A percentile compares a stretch with the other conserved stretches of the same genome.
phyloP scores from a whole-genome alignment of 108 stramenopile genomes.

The Skeletonema menzelii region DNA sequence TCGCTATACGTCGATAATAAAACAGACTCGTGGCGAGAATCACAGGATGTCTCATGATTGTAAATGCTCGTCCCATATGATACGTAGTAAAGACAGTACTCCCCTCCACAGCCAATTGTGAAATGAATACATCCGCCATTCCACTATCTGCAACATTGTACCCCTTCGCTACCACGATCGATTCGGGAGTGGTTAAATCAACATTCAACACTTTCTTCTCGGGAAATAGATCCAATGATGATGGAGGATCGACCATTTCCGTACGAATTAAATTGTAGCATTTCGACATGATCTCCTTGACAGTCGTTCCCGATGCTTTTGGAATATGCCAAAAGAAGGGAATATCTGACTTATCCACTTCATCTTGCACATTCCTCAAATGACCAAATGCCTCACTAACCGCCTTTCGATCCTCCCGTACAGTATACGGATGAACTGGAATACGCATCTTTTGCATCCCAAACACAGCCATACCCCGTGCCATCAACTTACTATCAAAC shows the following conservation, averaged over 20 bases:
- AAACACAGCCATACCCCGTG: slow-evolving; percentile 29
- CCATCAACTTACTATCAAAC: slow-evolving; percentile 40
- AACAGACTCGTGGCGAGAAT: slow-evolving; percentile 31
- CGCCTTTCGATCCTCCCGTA: slow-evolving; percentile 9
- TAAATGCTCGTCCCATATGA: slow-evolving; percentile 36
- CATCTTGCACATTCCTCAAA: slow-evolving; percentile 22
- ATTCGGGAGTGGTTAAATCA: slow-evolving; percentile 31
- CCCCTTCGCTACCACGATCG: slow-evolving; percentile 16
- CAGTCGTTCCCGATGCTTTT: slow-evolving; percentile 40
- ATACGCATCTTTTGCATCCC: slow-evolving; percentile 42
- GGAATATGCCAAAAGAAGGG: slow-evolving; percentile 46
- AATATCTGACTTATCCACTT: slow-evolving; percentile 13
- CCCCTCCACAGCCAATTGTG: slow-evolving; percentile 31
- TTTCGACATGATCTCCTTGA: slow-evolving; percentile 28
- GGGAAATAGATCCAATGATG: slow-evolving; percentile 19
- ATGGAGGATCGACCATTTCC: slow-evolving; percentile 36
- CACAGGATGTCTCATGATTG: slow-evolving; percentile 44
- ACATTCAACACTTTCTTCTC: slow-evolving; percentile 29
- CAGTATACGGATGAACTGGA: slow-evolving; percentile 20
- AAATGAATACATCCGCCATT: slow-evolving; percentile 37
- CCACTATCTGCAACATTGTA: slow-evolving; percentile 13
- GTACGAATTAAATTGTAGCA: slow-evolving; percentile 33
- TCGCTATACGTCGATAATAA: slow-evolving; percentile 42
- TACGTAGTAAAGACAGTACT: slow-evolving; percentile 28
- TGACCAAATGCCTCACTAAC: slow-evolving; percentile 16